A percentile compares a stretch with the other conserved stretches of the same genome.
These are phyloP conservation scores for Pleurotus giganteus DNA, from an alignment of 768 basidiomycete species.

Conservation along the genomic window DNA sequence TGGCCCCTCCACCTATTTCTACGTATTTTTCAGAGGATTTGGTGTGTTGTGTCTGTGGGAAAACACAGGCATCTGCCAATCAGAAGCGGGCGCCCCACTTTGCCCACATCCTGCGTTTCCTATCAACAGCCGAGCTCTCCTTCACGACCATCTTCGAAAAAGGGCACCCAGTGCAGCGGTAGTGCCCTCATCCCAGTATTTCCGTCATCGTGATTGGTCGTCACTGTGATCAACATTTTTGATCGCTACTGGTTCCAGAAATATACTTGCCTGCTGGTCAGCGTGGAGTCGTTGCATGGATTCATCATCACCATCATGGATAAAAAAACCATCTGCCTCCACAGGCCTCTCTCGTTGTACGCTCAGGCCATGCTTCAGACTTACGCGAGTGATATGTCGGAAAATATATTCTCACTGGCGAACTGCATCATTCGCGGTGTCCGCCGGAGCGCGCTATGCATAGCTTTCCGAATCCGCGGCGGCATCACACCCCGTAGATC, in stretches of 20 bases:
- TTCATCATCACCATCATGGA: background rate
- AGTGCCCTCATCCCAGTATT: background rate
- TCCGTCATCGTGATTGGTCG: background rate
- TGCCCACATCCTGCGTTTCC: conserved; percentile 1
- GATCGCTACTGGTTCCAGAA: background rate
- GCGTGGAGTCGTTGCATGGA: conserved; percentile 7
- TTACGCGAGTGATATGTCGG: no score
- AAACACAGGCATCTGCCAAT: conserved; percentile 1
- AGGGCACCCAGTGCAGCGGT: conserved; percentile 4
- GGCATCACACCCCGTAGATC: no score
- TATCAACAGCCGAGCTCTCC: conserved; percentile 8
- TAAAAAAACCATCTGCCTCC: no score
- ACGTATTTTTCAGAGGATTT: background rate
- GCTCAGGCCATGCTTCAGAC: no score
- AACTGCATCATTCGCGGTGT: no score
- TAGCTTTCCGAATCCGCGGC: no score
- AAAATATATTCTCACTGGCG: no score
- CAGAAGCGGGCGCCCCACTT: conserved; percentile 1
- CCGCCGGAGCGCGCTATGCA: no score
- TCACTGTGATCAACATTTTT: background rate
- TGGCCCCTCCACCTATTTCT: background rate
- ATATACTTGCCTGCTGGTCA: background rate
- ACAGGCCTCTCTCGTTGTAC: no score
- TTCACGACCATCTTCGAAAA: conserved; percentile 8
- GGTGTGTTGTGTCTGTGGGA: background rate